Base-by-base conservation (phyloP, 768 basidiomycete genomes). In the Fibroporia radiculosa region DNA sequence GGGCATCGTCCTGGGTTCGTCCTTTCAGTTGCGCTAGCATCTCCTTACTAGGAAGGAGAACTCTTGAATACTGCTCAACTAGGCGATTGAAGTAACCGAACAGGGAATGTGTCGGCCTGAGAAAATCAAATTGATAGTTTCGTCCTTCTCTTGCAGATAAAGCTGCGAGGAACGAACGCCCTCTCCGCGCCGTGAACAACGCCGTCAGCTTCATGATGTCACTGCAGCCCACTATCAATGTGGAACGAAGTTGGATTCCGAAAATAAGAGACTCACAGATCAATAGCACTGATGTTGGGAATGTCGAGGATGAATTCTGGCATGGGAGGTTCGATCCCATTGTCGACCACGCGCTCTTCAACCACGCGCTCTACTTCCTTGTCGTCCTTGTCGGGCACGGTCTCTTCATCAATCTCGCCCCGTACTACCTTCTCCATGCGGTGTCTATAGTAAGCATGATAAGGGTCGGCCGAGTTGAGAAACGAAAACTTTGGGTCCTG, bases 401-500 rank as follows among this genome's bases (percentile, higher is more conserved):
- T 56, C 24, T 84, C 87, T 29, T 88, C 88, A 12, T 77, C 70
- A 7, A 77, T 58, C 58, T 89, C 85, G 16, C 91, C 92, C 6
- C 78, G 78, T 42, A 77, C 68, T 50, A 92, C 78, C 60, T 80
- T 82, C 38, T 92, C 89, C 69, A 95, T 79, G 60, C 86, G 81
- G 71, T 93, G 80, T 60, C 88, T 82, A 62, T 99, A 99, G 69
- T 99, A 98, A 49, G 89, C 89, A 82, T 98, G 91, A 70, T 96
- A 99, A 53, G 96, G 91, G 73, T 99, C 96, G 39, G 80, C 79
- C 50, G 90, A 84, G 70, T 95, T 95, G 64, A 99, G 78, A 73
- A 99, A 99, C 47, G 95, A 92, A 74, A 98, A 99, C 69, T 96
- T 95, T 46, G 93, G 91, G 72, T 98, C 95, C 53, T 82, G 77